Evolutionary conservation across 306 rosid genomes (phyloP), one percentile per base, ranked within the genome.

Genomic region (Arachis stenosperma): DNA sequence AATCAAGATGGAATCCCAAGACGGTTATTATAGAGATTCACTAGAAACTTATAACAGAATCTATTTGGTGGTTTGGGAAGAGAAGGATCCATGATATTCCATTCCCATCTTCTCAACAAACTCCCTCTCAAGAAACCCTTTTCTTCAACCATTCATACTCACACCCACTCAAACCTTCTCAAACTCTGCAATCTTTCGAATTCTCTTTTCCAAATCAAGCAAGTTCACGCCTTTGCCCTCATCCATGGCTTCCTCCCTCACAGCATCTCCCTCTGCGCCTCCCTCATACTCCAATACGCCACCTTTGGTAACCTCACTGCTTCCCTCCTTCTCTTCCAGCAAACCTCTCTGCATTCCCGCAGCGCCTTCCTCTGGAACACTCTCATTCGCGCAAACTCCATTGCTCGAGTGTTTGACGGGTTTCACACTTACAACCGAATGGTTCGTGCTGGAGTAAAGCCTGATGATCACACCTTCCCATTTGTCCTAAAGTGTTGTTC

Each of bases 291-390:
- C 70, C 63, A 81, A 68, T 93, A 90, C 53, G 92, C 98, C 74
- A 33, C 82, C 5, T 83, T 80, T 63, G 79, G 82, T 43, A 67
- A 81, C 81, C 81, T 85, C 39, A 1, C 50, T 8, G 41, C 76
- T 5, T 78, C 78, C 54, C 82, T 71, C 12, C 39, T 66, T 77
- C 96, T 93, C 62, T 90, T 93, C 67, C 61, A 79, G 14, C 87
- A 67, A 47, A 79, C 81, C 36, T 70, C 83, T 27, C n/a, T 61
- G 50, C 27, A 63, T 55, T 93, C 90, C 12, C 88, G 79, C 51
- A 80, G 80, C 9, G 88, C 96, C 5, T 90, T 90, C 81, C 40
- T 90, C 70, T 90, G 96, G 96, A 90, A 90, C 84, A 88, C 93
- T 40, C 86, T 90, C 57, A 81, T 90, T 29, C 82, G 97, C 61